Base-by-base conservation (phyloP, 1,284 basidiomycete species). In the Cutaneotrichosporon cavernicola region DNA sequence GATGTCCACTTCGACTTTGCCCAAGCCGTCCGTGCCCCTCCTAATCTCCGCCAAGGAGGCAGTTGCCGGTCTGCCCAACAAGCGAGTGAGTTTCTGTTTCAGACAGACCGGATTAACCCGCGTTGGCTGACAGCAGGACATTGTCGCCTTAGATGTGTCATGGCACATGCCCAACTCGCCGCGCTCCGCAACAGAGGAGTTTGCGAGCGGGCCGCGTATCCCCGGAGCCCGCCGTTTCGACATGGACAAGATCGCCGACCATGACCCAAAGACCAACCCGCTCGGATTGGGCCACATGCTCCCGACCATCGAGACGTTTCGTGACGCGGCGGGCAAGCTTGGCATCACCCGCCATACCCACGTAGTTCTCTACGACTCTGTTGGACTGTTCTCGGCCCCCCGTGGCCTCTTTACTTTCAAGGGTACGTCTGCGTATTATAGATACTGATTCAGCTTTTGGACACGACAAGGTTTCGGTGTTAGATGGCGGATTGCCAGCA, bases 261-360 rank as follows among this genome's bases (percentile, higher is more conserved):
- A 66, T 65, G 67, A 70, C 16, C 85, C 65, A 75, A 85, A 10
- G 85, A 89, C 74, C 83, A 87, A 73, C 69, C 77, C 76, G 9
- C 83, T 93, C 5, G 89, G 89, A 14, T 82, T 98, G 21, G 90
- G 90, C 72, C 95, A 98, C 81, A 98, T 98, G 94, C 89, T 98
- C 85, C 96, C 96, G 5, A 81, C 83, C 21, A 82, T 82, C 34
- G 83, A 85, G 49, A 80, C 82, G n/a, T 98, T 98, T 79, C 88
- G 89, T 18, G 81, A 86, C 62, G 89, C 91, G 10, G 92, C 90
- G 73, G 91, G 87, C 71, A 83, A 81, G 59, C 84, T 92, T 40
- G 93, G 92, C 1, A 90, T 99, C 70, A 81, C 82, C 22, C 84
- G 86, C 8, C 82, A 86, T 18, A 88, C 90, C 7, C 91, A 93